A percentile compares a stretch with the other conserved stretches of the same genome.
Conservation (phyloP, 2,329 filamentous ascomycete genomes). For the Knoxdaviesia capensis region DNA sequence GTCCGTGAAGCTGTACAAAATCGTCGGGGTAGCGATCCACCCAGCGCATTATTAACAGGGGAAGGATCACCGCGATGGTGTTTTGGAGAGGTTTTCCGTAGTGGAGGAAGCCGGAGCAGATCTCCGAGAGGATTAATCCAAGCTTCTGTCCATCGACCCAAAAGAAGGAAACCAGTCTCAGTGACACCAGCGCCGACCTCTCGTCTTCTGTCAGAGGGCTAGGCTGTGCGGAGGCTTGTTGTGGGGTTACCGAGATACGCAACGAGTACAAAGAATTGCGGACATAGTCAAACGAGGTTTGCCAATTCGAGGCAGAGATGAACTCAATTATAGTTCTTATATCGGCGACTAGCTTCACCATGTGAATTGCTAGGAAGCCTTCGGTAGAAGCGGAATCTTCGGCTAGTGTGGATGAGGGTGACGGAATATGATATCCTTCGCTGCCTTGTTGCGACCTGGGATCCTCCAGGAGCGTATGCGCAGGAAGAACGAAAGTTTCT, state of each 20-base stretch:
- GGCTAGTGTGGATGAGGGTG: slow-evolving; percentile 8
- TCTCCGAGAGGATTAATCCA: slow-evolving; percentile 40
- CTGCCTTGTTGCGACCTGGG: no score
- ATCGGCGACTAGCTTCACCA: slow-evolving; percentile 28
- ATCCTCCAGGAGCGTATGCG: slow-evolving; percentile 29
- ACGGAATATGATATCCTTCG: no score
- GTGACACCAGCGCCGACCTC: slow-evolving; percentile 26
- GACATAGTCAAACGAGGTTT: slow-evolving; percentile 36
- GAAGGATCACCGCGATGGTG: slow-evolving; percentile 39
- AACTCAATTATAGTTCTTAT: slow-evolving; percentile 40
- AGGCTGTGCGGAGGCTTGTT: slow-evolving; percentile 14
- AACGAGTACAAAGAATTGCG: slow-evolving; percentile 29
- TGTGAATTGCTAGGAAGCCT: slow-evolving; percentile 7
- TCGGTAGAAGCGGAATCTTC: slow-evolving; percentile 12
- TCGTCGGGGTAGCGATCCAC: slow-evolving; percentile 43
- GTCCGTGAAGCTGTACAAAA: slow-evolving; percentile 41
- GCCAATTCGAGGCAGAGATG: slow-evolving; percentile 44
- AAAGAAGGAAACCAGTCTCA: slow-evolving; percentile 40
- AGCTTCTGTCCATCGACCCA: slow-evolving; percentile 45
- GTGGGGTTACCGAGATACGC: slow-evolving; percentile 20
- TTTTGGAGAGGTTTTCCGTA: slow-evolving; percentile 44
- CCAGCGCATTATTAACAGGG: slow-evolving; percentile 44
- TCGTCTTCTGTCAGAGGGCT: slow-evolving; percentile 26
- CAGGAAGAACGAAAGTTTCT: slow-evolving; percentile 33
- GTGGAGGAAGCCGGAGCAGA: slow-evolving; percentile 46